Evolutionary conservation across 495 filamentous ascomycete genomes (phyloP).

Genomic region (Hypoxylon cercidicola): DNA sequence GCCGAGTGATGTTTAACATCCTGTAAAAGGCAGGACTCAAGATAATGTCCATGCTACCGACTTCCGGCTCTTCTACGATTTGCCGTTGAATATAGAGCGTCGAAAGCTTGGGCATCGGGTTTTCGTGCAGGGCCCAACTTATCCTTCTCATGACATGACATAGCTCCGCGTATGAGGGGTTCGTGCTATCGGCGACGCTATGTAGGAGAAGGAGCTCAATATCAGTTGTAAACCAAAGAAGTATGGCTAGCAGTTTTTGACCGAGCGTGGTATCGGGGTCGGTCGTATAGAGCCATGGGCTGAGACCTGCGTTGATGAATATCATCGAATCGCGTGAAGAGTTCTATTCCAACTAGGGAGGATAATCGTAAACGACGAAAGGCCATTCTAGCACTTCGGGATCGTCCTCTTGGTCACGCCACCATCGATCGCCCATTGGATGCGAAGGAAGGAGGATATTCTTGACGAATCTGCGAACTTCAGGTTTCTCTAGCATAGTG

Average conservation of each 20-base stretch:
- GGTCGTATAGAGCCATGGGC: no score
- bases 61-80: neutral
- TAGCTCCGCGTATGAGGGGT: neutral
- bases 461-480: constrained; percentile 8
- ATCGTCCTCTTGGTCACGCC: neutral
- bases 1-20: neutral
- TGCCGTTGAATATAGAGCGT: constrained; percentile 16
- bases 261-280: neutral
- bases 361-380: constrained; percentile 2
- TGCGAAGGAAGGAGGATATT: constrained; percentile 15
- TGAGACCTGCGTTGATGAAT: neutral
- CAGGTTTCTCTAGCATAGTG: constrained; percentile 7
- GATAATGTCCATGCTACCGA: neutral
- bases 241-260: constrained; percentile 8
- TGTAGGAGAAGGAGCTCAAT: constrained; percentile 10
- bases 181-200: neutral
- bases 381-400: neutral
- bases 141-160: neutral
- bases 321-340: constrained; percentile 3
- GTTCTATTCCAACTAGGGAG: constrained; percentile 4
- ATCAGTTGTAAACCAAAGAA: constrained; percentile 14
- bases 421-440: neutral
- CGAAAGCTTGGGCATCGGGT: neutral
- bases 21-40: neutral
- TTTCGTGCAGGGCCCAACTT: neutral